A percentile compares a stretch with the other conserved stretches of the same genome.
Evolutionary conservation across 805 yeast genomes (phyloP).

Genomic region (Metschnikowia drakensbergensis): DNA sequence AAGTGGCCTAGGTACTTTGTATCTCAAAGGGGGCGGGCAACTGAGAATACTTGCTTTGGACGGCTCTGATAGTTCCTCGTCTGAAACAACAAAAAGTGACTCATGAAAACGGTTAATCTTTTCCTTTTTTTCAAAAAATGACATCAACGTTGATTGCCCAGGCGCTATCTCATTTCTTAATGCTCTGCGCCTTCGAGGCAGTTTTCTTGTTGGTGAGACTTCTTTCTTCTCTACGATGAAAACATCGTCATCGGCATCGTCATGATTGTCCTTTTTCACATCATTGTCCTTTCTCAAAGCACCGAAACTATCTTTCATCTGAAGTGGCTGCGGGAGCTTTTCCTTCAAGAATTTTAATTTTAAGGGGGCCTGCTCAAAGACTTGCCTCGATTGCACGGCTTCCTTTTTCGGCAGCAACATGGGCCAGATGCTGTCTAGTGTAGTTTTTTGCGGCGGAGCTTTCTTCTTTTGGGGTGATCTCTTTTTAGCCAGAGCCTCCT

Average conservation of each 20-base stretch:
- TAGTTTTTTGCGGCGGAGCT: constrained; percentile 23
- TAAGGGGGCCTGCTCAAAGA: neutral
- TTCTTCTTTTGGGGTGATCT: constrained; percentile 18
- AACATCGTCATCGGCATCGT: neutral
- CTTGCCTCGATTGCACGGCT: neutral
- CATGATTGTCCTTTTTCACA: neutral
- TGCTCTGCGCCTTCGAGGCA: constrained; percentile 7
- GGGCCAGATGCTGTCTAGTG: constrained; percentile 23
- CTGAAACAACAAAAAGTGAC: constrained; percentile 12
- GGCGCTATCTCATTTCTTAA: constrained; percentile 10
- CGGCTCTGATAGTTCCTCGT: constrained; percentile 11
- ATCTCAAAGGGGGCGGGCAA: neutral
- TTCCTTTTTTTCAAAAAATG: constrained; percentile 12
- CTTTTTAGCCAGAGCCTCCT: constrained; percentile 5
- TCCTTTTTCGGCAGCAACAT: constrained; percentile 9
- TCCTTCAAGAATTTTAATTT: neutral
- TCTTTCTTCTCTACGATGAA: neutral
- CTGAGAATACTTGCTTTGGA: neutral
- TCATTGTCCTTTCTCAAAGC: too few relatives aligned
- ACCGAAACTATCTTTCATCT: neutral
- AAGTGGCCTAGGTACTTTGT: constrained; percentile 1
- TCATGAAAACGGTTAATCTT: constrained; percentile 6
- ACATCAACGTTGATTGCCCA: constrained; percentile 19
- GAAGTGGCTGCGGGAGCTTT: neutral
- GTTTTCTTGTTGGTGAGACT: constrained; percentile 3